These are phyloP conservation scores for Salix dunnii DNA, from an alignment of 345 rosid genomes.

Conservation along the genomic window DNA sequence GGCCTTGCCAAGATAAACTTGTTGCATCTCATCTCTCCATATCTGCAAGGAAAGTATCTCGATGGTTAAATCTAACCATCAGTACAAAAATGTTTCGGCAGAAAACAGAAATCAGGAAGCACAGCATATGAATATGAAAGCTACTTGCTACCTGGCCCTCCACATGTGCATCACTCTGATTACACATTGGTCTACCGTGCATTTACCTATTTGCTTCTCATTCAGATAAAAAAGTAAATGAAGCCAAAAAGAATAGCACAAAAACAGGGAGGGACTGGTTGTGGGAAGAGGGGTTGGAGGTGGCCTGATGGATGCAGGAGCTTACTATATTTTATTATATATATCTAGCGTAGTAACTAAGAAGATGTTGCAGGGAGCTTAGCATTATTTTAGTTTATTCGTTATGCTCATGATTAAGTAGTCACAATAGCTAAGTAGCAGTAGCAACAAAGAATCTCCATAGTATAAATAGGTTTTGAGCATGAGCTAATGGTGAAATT, in stretches of 20 bases:
- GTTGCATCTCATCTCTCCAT: constrained; percentile 94
- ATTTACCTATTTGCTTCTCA: background rate
- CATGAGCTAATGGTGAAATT: too few relatives aligned
- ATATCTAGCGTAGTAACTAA: too few relatives aligned
- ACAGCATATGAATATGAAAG: background rate
- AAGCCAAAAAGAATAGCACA: background rate
- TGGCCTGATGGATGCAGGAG: too few relatives aligned
- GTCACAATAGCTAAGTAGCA: too few relatives aligned
- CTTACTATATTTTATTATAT: too few relatives aligned
- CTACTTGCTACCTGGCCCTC: background rate
- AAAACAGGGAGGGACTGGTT: background rate
- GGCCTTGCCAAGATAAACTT: constrained; percentile 69
- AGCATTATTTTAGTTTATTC: too few relatives aligned
- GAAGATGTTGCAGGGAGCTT: too few relatives aligned
- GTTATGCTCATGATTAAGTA: too few relatives aligned
- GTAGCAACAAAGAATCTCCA: too few relatives aligned
- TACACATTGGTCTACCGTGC: background rate
- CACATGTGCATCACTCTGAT: background rate
- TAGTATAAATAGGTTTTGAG: too few relatives aligned
- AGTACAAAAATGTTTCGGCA: background rate
- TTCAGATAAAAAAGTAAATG: background rate
- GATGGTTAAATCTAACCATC: background rate
- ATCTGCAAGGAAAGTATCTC: constrained; percentile 40
- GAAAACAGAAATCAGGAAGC: background rate
- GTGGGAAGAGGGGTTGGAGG: background rate